Percentiles rank a stretch among this genome's conserved stretches.
phyloP scores from a whole-genome alignment of 805 yeast genomes.

The Zygotorulaspora sp. region DNA sequence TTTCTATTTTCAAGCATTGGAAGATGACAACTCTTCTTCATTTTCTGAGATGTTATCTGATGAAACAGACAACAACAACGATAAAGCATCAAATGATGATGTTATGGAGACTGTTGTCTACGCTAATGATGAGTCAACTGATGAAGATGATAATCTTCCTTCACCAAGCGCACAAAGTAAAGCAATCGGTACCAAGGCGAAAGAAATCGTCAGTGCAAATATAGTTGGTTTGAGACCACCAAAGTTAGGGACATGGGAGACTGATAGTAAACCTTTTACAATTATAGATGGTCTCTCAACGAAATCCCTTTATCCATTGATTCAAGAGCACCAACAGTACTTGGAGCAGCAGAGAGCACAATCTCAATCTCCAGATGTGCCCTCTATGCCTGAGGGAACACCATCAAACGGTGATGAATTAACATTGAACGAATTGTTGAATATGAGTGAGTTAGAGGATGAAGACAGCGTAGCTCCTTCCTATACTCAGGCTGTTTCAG shows the following conservation, averaged over 20 bases:
- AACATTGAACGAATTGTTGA: constrained; percentile 74
- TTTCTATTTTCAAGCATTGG: constrained; percentile 33
- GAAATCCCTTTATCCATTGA: constrained; percentile 61
- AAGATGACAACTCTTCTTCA: constrained; percentile 22
- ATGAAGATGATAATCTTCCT: constrained; percentile 83
- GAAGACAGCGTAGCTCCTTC: constrained; percentile 41
- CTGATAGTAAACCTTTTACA: constrained; percentile 80
- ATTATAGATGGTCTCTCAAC: constrained; percentile 94
- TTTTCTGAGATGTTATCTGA: constrained; percentile 45
- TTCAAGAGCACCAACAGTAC: constrained; percentile 32
- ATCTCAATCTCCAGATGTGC: constrained; percentile 23
- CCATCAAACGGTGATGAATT: constrained; percentile 35
- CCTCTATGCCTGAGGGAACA: constrained; percentile 16
- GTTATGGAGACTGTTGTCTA: constrained; percentile 34
- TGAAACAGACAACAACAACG: constrained; percentile 8
- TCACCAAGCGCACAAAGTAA: constrained; percentile 52
- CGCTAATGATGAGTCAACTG: constrained; percentile 86
- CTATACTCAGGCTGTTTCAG: constrained; percentile 36
- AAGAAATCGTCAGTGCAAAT: constrained; percentile 86
- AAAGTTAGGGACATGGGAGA: constrained; percentile 85
- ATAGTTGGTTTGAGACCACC: constrained; percentile 88
- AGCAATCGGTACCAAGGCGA: constrained; percentile 70
- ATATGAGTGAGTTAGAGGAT: constrained; percentile 83
- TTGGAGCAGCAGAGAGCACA: constrained; percentile 26
- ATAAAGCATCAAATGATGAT: constrained; percentile 24